Base-by-base conservation (phyloP, 352 stramenopile species). In the Globisporangium solare region DNA sequence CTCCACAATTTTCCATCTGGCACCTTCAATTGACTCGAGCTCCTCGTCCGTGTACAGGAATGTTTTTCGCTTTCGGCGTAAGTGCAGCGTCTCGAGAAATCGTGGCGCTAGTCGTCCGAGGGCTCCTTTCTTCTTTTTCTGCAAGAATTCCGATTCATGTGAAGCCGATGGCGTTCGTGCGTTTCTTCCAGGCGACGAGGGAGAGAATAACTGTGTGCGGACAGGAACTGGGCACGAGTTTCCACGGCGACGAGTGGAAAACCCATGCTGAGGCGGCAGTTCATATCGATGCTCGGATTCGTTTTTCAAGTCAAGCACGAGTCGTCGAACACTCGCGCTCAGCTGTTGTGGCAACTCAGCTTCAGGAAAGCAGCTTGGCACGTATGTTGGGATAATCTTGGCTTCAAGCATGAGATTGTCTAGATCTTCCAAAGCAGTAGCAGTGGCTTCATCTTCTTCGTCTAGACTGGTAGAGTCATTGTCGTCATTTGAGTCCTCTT, bases 1-100 rank as follows among this genome's bases (percentile, higher is more conserved):
- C 60, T 94, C 82, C 24, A 92, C 80, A 37, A 92, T 92, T 60
- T 92, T 94, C 84, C 84, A 94, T 24, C 84, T 69, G 24, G 83
- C 82, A 35, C 81, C 82, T 72, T 92, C 79, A 37, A 92, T 80
- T 21, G 66, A 79, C 60, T 88, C 81, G 17, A 93, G 70, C 55
- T 93, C 80, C 58, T 86, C 78, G 45, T 93, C 83, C 12, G 83
- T 93, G 54, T 84, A 89, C 54, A 89, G 56, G 39, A 89, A 90
- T 27, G 74, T 83, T 52, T 80, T 88, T 32, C 76, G 77, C 50
- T 90, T 90, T 51, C 77, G 76, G 5, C 83, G 78, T 40, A 93
- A 79, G 21, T 73, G 68, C 17, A 86, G 63, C 1, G 64, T 78
- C 58, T 86, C 70, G 35, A 89, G 53, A 13, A 92, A 60, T 10